Base-by-base conservation (phyloP, 345 rosid species). In the Turritis glabra region DNA sequence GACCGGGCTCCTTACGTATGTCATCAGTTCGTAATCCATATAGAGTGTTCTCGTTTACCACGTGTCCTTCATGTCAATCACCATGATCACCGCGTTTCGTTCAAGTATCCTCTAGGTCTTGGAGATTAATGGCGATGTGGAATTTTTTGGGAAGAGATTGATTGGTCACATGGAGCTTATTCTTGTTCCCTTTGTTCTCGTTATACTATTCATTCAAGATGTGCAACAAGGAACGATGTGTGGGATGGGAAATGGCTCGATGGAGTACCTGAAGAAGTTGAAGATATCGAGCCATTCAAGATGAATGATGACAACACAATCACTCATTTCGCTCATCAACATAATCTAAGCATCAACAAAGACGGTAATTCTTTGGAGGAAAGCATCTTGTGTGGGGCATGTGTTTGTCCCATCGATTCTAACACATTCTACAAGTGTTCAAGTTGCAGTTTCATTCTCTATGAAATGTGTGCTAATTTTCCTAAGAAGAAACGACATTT, bases 81-180 rank as follows among this genome's bases (percentile, higher is more conserved):
- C 8, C 76, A 74, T 54, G 33, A 13, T 10, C 55, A 68, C 3
- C 63, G 73, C 0, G 29, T 68, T 68, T 68, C 73, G 1, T 68
- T 12, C 40, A 68, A 3, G 17, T 68, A 54, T 38, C 53, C 63
- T 68, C 18, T 68, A 40, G 73, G 73, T 30, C 54, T 3, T 29
- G 32, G 73, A 54, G 52, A 43, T n/a, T n/a, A n/a, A 17, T 29
- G 32, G 55, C 19, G 2, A 12, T 69, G 54, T 55, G 43, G 44
- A 14, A 5, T 65, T 50, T 71, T 67, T 59, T 48, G 0, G 37
- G 59, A 71, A 10, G 59, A 11, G 6, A 35, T 71, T 23, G 59
- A 71, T 15, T 32, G 75, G 67, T 71, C 75, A 47, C 48, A 6
- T 12, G 75, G 67, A n/a, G 75, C 67, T 8, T 71, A 46, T 23